These are phyloP conservation scores for Cicer pinnatifidum DNA, from an alignment of 306 rosid genomes.

Conservation along the genomic window DNA sequence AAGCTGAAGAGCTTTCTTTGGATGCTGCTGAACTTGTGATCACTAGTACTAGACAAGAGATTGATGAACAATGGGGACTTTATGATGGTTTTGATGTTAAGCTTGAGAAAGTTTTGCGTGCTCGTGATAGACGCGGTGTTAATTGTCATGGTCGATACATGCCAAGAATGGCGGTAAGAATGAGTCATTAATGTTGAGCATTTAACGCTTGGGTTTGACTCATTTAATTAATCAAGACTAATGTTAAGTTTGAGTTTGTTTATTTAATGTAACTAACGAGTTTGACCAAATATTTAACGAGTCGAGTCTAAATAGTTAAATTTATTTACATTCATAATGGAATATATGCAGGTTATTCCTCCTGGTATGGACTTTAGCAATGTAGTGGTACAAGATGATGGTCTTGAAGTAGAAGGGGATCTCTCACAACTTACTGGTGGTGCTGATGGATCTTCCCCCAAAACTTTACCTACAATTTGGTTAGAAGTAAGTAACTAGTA, in stretches of 20 bases:
- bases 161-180: slow-evolving; percentile 94
- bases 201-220: no score
- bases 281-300: no score
- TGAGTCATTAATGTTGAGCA: background rate
- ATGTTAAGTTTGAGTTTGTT: no score
- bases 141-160: slow-evolving; percentile 81
- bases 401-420: slow-evolving; percentile 71
- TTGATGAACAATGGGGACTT: slow-evolving; percentile 95
- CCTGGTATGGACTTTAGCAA: slow-evolving; percentile 96
- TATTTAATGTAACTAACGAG: no score
- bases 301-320: no score
- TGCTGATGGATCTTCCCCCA: slow-evolving; percentile 60
- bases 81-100: slow-evolving; percentile 93
- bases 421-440: slow-evolving; percentile 56
- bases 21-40: slow-evolving; percentile 93
- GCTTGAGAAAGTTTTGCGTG: slow-evolving; percentile 88
- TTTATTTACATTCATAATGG: background rate
- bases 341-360: slow-evolving; percentile 71
- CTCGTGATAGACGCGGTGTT: slow-evolving; percentile 84
- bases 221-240: no score
- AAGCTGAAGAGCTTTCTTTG: slow-evolving; percentile 87
- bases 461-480: slow-evolving; percentile 79
- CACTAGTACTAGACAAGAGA: slow-evolving; percentile 88
- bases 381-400: slow-evolving; percentile 73
- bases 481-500: slow-evolving; percentile 67